A percentile compares a stretch with the other conserved stretches of the same genome.
phyloP scores from a whole-genome alignment of 2,329 filamentous ascomycete species.

The Ophiobolus disseminans region DNA sequence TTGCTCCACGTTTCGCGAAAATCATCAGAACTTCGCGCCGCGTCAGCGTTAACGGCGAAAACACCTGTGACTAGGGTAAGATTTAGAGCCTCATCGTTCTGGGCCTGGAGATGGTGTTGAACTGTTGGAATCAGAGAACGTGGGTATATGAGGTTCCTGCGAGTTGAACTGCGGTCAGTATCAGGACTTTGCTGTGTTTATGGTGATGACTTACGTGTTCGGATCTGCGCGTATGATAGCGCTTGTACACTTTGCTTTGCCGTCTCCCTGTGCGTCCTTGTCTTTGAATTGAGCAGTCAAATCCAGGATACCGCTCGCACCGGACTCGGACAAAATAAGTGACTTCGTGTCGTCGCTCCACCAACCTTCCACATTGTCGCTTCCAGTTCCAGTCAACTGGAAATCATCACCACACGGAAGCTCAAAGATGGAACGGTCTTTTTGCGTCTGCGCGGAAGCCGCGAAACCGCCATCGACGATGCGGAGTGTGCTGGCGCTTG shows the following conservation, averaged over 20 bases:
- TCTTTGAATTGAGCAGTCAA: conserved; percentile 11
- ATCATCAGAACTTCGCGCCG: too few relatives aligned
- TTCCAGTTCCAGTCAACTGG: neutral
- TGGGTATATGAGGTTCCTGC: neutral
- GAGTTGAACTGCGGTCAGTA: neutral
- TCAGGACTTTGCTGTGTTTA: neutral
- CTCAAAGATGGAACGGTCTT: conserved; percentile 21
- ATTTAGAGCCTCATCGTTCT: too few relatives aligned
- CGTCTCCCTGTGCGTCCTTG: neutral
- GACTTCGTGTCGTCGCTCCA: conserved; percentile 7
- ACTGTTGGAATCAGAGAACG: neutral
- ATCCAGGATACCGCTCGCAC: conserved; percentile 20
- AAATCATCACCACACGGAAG: neutral
- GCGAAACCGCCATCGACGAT: conserved; percentile 25
- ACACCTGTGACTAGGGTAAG: too few relatives aligned
- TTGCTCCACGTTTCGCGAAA: too few relatives aligned
- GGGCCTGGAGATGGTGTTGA: neutral
- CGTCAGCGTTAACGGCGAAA: too few relatives aligned
- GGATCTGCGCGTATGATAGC: conserved; percentile 23
- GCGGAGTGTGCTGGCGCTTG: neutral
- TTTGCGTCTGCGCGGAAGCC: conserved; percentile 15
- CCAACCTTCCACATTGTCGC: conserved; percentile 9
- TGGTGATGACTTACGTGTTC: conserved; percentile 22
- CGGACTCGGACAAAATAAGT: conserved; percentile 18
- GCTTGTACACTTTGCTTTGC: neutral